Evolutionary conservation across 2,329 filamentous ascomycete genomes (phyloP), one percentile per base, ranked within the genome.

Genomic region (Claviceps maximensis): DNA sequence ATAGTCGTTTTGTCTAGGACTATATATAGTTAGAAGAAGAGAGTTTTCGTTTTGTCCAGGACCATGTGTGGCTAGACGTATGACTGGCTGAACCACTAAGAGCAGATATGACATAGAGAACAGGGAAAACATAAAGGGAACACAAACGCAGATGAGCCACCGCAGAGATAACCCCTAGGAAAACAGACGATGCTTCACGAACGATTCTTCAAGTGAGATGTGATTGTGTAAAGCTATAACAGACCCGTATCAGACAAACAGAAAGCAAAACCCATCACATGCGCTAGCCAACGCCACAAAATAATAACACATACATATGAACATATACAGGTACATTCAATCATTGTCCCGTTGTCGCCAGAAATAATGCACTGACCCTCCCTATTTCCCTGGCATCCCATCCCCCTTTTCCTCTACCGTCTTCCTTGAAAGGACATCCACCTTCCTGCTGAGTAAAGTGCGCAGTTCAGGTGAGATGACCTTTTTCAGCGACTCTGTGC

Each of bases 401-500:
- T 70, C 67, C 2, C 67, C 65, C 19, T 67, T 65, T 50, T 66
- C 55, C 19, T 64, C 63, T 21, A 69, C 67, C 13, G 62, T 67
- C 42, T 63, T 62, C 40, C 68, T 63, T 25, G 70, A 67, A 23
- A 76, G 63, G 9, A 75, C 62, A 50, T 74, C 72, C 8, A 77
- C 69, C 49, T 72, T 69, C 45, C 70, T 68, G 58, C 72, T 79
- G 42, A 82, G 61, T 42, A 82, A 61, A 55, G 71, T 73, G 49
- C 79, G 70, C 57, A 82, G 63, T 62, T 81, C 78, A 0, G 78
- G 77, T 2, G 76, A 80, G 50, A 82, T 80, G 15, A 78, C 68
- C 61, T 72, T 77, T 44, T 69, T 63, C 9, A 65, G 59, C 47
- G 33, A 17, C 29, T 55, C 51, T 52, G 65, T 62, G 12, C 63